Evolutionary conservation across 2,329 filamentous ascomycete species (phyloP).

Genomic region (Tolypocladium album): DNA sequence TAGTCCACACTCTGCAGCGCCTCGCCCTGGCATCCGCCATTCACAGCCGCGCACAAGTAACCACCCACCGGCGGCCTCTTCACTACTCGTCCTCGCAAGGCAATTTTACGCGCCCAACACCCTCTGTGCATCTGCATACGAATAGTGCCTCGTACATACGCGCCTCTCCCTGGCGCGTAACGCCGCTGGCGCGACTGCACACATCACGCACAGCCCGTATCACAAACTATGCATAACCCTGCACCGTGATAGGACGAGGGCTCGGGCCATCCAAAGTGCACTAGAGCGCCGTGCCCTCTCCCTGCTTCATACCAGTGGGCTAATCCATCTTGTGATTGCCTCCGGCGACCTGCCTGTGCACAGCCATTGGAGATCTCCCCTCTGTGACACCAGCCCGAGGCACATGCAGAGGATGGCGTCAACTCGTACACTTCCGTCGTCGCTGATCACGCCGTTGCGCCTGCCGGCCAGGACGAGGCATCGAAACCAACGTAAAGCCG

Average conservation of each 20-base stretch:
- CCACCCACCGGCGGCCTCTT: slow-evolving; percentile 3
- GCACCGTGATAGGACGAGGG: slow-evolving; percentile 16
- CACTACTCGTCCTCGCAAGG: background rate
- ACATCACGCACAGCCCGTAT: slow-evolving; percentile 19
- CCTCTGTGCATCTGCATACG: background rate
- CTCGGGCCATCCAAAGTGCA: slow-evolving; percentile 11
- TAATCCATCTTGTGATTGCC: background rate
- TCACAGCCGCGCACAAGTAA: slow-evolving; percentile 3
- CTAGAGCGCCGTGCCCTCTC: slow-evolving; percentile 8
- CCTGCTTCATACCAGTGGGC: background rate
- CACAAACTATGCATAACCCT: slow-evolving; percentile 24
- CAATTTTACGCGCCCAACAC: background rate
- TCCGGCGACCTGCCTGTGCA: slow-evolving; percentile 5
- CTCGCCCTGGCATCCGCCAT: background rate
- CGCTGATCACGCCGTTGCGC: background rate
- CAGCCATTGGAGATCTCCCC: slow-evolving; percentile 5
- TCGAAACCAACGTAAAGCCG: background rate
- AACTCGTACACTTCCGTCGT: slow-evolving; percentile 3
- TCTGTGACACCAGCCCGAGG: slow-evolving; percentile 7
- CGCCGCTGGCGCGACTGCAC: slow-evolving; percentile 5
- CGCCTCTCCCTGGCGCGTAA: background rate
- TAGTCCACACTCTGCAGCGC: background rate
- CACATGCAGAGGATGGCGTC: slow-evolving; percentile 5
- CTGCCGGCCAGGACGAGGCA: background rate
- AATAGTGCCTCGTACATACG: background rate